Base-by-base conservation (phyloP, 129 eudicot species). In the Flaveria robusta region DNA sequence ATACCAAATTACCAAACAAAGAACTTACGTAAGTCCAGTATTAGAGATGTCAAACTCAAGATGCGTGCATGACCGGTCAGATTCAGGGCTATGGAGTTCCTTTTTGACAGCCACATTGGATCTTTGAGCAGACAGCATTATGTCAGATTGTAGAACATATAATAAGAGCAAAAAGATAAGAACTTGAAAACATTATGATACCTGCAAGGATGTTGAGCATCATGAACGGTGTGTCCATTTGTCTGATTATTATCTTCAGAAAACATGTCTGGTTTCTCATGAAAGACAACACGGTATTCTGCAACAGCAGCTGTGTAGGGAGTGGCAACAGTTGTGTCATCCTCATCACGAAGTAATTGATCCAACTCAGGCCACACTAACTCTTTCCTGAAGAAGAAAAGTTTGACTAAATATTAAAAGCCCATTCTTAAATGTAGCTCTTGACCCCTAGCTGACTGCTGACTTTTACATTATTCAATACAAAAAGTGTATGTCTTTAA, bases 131-230 rank as follows among this genome's bases (percentile, higher is more conserved):
- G 37, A 50, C 4, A 26, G 27, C 63, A 52, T 22, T 18, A 68
- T 60, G 83, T 78, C 43, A 83, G 81, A 65, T 43, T 22, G 51
- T 23, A 77, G 52, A 42, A 66, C 55, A 60, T 50, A 4, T 2
- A 37, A 68, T 58, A 65, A 54, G 8, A 52, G 24, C 42, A 66
- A 64, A 71, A 74, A 34, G 23, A 70, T 9, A 22, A 7, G 58
- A 41, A 47, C 12, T 12, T 7, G 0, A 77, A 26, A 15, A 70
- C 1, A 18, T 26, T 47, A 41, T 45, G 37, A 8, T 80, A 93
- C 98, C 98, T 90, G 96, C 88, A 86, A 55, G 99, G 99, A 81
- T 94, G 99, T 72, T 94, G 99, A 72, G 99, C 88, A 85, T 94
- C 99, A 86, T 83, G 82, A 8, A 86, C 87, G 50, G 90, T 71